These are phyloP conservation scores for Pestalotiopsis sp. DNA, from an alignment of 2,329 filamentous ascomycete genomes.

Conservation along the genomic window DNA sequence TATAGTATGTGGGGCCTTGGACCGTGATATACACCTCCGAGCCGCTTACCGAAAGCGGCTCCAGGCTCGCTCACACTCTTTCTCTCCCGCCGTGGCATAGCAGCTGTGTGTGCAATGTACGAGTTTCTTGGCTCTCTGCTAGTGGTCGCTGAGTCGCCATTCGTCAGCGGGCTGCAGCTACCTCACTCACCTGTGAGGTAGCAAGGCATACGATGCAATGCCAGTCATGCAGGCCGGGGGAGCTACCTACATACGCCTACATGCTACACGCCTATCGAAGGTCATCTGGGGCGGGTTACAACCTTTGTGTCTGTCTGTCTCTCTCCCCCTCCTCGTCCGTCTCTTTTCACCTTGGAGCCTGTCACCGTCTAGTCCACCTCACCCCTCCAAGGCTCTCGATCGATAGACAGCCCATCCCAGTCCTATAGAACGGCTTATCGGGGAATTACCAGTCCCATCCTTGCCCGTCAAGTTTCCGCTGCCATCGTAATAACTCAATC, in stretches of 20 bases:
- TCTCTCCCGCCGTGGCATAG: neutral
- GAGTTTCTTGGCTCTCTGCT: neutral
- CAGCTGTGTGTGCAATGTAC: neutral
- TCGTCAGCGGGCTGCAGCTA: neutral
- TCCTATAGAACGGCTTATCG: constrained; percentile 1
- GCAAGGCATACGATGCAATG: neutral
- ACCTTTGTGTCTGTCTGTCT: neutral
- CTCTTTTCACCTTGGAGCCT: neutral
- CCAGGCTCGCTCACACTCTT: neutral
- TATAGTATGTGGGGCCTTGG: neutral
- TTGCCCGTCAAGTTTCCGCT: neutral
- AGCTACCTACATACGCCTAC: neutral
- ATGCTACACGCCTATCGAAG: neutral
- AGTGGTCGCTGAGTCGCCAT: neutral
- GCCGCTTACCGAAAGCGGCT: constrained; percentile 9
- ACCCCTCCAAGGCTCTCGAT: neutral
- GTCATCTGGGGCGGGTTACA: neutral
- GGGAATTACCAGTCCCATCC: neutral
- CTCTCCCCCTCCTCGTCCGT: neutral
- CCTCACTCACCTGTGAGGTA: neutral
- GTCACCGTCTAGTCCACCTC: neutral
- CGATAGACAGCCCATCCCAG: neutral
- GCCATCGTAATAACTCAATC: neutral
- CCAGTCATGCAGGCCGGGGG: neutral
- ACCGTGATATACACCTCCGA: constrained; percentile 2